phyloP scores from a whole-genome alignment of 495 filamentous ascomycete species.

The Choiromyces venosus region DNA sequence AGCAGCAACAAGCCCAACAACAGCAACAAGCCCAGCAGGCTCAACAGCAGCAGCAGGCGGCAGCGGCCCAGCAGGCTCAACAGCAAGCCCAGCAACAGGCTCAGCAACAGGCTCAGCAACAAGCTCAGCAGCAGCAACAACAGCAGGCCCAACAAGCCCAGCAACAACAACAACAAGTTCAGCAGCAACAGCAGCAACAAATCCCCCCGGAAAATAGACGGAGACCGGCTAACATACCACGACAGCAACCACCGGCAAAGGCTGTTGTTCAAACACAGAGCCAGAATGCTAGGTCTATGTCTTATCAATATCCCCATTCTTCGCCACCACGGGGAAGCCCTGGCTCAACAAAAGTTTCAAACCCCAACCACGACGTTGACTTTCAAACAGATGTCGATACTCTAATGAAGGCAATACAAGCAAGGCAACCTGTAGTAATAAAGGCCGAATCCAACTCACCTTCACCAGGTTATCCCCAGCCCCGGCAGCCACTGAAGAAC shows the following conservation, averaged over 20 bases:
- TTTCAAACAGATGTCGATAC: slow-evolving; percentile 81
- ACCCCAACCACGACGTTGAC: slow-evolving; percentile 47
- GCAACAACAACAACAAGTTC: slow-evolving; percentile 18
- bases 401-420: slow-evolving; percentile 88
- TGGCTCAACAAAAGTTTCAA: slow-evolving; percentile 36
- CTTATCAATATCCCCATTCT: slow-evolving; percentile 32
- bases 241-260: neutral
- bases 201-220: slow-evolving; percentile 28
- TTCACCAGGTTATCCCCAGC: slow-evolving; percentile 32
- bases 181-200: slow-evolving; percentile 24
- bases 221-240: neutral
- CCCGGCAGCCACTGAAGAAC: slow-evolving; percentile 27
- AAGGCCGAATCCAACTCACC: slow-evolving; percentile 41
- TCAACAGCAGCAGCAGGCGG: slow-evolving; percentile 17
- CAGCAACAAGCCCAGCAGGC: slow-evolving; percentile 29
- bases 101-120: slow-evolving; percentile 27
- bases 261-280: slow-evolving; percentile 24
- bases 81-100: slow-evolving; percentile 21
- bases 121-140: slow-evolving; percentile 17
- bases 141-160: slow-evolving; percentile 22
- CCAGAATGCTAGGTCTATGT: slow-evolving; percentile 30
- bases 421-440: slow-evolving; percentile 47
- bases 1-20: slow-evolving; percentile 44
- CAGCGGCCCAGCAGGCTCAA: slow-evolving; percentile 11
- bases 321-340: slow-evolving; percentile 34